Base-by-base conservation (phyloP, 768 basidiomycete genomes). In the Tephrocybe sp. region DNA sequence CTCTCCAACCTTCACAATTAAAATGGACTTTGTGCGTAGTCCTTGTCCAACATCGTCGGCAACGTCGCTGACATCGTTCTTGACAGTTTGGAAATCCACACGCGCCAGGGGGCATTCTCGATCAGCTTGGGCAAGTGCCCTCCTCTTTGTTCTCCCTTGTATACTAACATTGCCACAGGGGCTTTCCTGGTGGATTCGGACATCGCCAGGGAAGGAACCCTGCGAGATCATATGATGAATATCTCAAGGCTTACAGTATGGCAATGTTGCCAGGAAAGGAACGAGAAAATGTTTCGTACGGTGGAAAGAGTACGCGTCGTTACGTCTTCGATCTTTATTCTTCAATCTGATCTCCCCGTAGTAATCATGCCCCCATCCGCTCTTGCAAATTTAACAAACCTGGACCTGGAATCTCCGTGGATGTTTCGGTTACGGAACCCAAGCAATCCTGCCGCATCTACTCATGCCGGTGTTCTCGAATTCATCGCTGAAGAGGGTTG, bases 321-420 rank as follows among this genome's bases (percentile, higher is more conserved):
- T 38, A 33, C 54, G 36, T 43, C 30, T 2, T 20, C 45, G 46
- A 41, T 43, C 39, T 35, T 43, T 35, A 23, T 49, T 33, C 30
- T 53, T 51, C n/a, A 41, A 49, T 57, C 23, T 50, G 55, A 44
- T 36, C 40, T 38, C 23, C 33, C 40, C 32, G 23, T 57, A 98
- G 97, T 98, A 57, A 91, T 99, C 48, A 94, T 99, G 92, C 97
- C 97, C 2, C 92, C 89, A 14, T 98, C 95, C 36, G 89, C 95
- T 9, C 77, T 99, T 4, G 95, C 95, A 7, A 84, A 84, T 58
- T 75, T 99, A 9, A 89, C 92, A 0, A 79, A 79, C 34, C 79
- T 98, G 43, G 95, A 99, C 61, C 77, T 99, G 39, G 87, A 92
- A 53, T 78, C 79, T 0, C 97, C 97, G 0, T 97, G 95, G 95